A percentile compares a stretch with the other conserved stretches of the same genome.
These are phyloP conservation scores for Lipomyces mesembrius DNA, from an alignment of 805 yeast species.

Conservation along the genomic window DNA sequence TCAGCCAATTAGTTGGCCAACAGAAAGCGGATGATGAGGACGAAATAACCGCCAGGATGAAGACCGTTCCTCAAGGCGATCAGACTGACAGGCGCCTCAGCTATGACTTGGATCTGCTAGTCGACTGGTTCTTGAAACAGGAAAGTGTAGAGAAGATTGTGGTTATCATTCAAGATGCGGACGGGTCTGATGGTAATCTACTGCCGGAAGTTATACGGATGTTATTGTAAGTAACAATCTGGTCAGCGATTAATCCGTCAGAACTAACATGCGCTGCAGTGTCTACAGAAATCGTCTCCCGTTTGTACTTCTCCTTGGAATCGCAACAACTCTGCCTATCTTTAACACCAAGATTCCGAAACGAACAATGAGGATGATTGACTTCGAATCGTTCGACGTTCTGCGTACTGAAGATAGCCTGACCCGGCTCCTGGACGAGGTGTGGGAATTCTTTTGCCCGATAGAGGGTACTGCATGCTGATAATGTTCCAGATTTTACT, in stretches of 20 bases:
- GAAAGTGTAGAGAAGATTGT: slow-evolving; percentile 37
- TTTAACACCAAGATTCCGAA: slow-evolving; percentile 46
- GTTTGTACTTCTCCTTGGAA: slow-evolving; percentile 45
- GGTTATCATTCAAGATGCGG: slow-evolving; percentile 48
- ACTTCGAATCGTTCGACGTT: slow-evolving; percentile 42
- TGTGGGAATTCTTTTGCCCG: neutral
- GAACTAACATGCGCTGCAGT: slow-evolving; percentile 4
- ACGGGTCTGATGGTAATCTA: slow-evolving; percentile 45
- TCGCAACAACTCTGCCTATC: slow-evolving; percentile 47
- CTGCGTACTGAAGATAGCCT: slow-evolving; percentile 30
- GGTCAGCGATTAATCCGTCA: neutral
- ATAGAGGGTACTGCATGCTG: neutral
- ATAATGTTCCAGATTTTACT: slow-evolving; percentile 11
- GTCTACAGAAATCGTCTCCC: slow-evolving; percentile 44
- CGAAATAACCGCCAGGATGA: neutral
- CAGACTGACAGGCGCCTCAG: slow-evolving; percentile 45
- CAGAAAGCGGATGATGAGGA: slow-evolving; percentile 25
- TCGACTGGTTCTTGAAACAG: slow-evolving; percentile 43
- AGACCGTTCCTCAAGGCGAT: slow-evolving; percentile 7
- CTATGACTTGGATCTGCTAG: slow-evolving; percentile 48
- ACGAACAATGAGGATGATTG: slow-evolving; percentile 39
- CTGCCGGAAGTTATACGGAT: slow-evolving; percentile 43
- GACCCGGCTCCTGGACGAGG: slow-evolving; percentile 25
- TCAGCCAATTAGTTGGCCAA: slow-evolving; percentile 42
- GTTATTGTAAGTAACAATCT: slow-evolving; percentile 38